phyloP scores from a whole-genome alignment of 805 yeast species.

The Yarrowia alimentaria region DNA sequence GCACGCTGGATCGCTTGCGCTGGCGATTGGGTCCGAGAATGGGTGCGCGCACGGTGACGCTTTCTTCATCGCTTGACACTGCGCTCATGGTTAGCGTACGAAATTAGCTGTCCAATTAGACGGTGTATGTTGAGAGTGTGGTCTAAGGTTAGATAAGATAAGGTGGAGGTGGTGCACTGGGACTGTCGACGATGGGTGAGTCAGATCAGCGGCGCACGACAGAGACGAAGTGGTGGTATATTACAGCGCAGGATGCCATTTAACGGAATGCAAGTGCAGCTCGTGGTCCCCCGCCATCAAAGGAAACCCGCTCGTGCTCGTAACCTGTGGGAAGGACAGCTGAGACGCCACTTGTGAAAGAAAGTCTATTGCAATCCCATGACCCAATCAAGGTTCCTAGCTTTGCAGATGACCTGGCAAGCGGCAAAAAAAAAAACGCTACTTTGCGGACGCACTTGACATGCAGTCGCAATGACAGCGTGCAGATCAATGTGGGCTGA shows the following conservation, averaged over 20 bases:
- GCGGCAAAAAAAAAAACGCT: not conserved
- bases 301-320: not conserved
- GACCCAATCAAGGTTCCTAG: not conserved
- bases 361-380: not conserved
- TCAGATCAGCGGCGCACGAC: no score
- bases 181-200: not conserved
- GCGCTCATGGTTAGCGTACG: conserved; percentile 25
- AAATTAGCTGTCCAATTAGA: conserved; percentile 13
- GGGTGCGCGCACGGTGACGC: conserved; percentile 20
- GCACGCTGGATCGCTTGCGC: conserved; percentile 28
- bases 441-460: not conserved
- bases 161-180: not conserved
- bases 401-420: not conserved
- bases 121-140: conserved; percentile 11
- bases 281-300: no score
- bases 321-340: not conserved
- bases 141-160: conserved; percentile 20
- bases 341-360: no score
- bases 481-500: no score
- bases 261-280: no score
- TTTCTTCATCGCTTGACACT: conserved; percentile 25
- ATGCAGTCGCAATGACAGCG: no score
- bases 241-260: no score
- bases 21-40: conserved; percentile 17
- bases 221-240: no score